Evolutionary conservation across 1,139 yeast genomes (phyloP).

Genomic region (Kodamaea derodonti): DNA sequence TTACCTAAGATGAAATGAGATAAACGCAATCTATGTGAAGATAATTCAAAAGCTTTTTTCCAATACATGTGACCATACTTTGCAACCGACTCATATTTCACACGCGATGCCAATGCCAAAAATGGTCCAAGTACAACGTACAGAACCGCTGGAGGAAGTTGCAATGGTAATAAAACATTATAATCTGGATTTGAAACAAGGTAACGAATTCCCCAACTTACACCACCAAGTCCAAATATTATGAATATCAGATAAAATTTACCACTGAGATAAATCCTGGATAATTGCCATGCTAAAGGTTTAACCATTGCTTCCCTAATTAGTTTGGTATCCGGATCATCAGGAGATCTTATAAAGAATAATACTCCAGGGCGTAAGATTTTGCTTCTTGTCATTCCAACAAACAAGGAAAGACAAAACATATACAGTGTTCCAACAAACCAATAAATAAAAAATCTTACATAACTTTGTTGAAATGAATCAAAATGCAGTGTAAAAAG

Average conservation of each 20-base stretch:
- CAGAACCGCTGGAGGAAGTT: conserved; percentile 3
- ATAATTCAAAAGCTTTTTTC: conserved; percentile 55
- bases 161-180: conserved; percentile 30
- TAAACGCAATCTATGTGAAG: conserved; percentile 58
- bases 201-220: conserved; percentile 51
- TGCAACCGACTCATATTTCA: conserved; percentile 15
- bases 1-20: conserved; percentile 74
- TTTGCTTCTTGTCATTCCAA: conserved; percentile 71
- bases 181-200: conserved; percentile 6
- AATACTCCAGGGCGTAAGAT: conserved; percentile 86
- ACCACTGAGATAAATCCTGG: conserved; percentile 72
- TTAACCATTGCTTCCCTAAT: conserved; percentile 83
- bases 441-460: conserved; percentile 50
- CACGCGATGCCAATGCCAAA: not conserved
- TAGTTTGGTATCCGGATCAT: conserved; percentile 87
- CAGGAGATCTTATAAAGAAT: conserved; percentile 89
- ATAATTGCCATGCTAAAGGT: conserved; percentile 67
- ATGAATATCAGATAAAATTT: conserved; percentile 74
- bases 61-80: conserved; percentile 51
- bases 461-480: conserved; percentile 16
- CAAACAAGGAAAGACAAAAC: conserved; percentile 82
- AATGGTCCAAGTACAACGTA: conserved; percentile 1
- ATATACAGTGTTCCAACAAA: conserved; percentile 76
- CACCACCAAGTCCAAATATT: conserved; percentile 67
- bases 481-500: conserved; percentile 24